These are phyloP conservation scores for Pezicula rhizophila DNA, from an alignment of 2,329 filamentous ascomycete genomes.

Conservation along the genomic window DNA sequence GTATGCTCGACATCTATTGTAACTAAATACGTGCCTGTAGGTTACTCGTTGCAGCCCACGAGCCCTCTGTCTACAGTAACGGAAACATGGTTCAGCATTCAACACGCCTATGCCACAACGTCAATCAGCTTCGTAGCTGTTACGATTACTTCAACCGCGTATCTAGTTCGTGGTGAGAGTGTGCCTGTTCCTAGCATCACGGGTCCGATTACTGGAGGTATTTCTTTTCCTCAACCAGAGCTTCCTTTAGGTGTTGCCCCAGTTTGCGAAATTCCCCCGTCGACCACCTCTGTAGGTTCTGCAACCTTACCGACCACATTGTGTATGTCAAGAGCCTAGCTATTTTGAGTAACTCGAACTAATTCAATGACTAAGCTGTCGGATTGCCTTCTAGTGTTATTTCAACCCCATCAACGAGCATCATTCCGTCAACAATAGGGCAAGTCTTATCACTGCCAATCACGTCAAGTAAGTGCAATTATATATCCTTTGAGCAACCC, in stretches of 20 bases:
- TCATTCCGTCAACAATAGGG: too few relatives aligned
- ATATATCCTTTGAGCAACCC: background rate
- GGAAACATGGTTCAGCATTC: constrained; percentile 20
- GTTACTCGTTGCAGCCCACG: constrained; percentile 11
- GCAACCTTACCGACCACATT: background rate
- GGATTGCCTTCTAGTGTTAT: background rate
- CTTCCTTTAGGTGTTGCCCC: too few relatives aligned
- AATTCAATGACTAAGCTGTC: background rate
- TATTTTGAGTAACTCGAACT: background rate
- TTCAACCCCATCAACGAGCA: background rate
- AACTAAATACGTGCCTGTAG: background rate
- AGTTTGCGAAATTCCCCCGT: background rate
- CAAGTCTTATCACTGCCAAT: background rate
- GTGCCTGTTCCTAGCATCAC: background rate
- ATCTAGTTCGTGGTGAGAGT: background rate
- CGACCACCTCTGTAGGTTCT: background rate
- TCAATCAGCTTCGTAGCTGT: constrained; percentile 15
- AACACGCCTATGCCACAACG: constrained; percentile 16
- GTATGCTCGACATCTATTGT: background rate
- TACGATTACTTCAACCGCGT: constrained; percentile 16
- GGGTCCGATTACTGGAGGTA: background rate
- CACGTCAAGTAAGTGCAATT: background rate
- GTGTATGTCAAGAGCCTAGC: background rate
- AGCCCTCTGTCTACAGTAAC: constrained; percentile 15
- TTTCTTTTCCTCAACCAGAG: background rate